Percentiles rank a stretch among this genome's conserved stretches.
Conservation (phyloP, 2,329 filamentous ascomycete genomes). For the Diaporthe caulivora region DNA sequence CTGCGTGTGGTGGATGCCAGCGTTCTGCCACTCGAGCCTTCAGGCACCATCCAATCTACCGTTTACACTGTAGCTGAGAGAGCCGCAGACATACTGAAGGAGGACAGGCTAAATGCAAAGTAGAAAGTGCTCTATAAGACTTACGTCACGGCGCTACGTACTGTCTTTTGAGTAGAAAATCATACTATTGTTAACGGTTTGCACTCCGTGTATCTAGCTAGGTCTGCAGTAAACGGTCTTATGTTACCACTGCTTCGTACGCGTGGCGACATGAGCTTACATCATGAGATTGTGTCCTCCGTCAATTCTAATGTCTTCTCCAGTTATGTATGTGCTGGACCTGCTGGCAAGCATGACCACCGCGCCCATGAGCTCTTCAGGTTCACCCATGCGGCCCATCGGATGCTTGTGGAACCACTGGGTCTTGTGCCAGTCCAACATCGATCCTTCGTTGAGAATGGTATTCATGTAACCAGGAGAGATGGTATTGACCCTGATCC, state of each 20-base stretch:
- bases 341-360: constrained; percentile 71
- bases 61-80: constrained; percentile 53
- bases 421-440: constrained; percentile 63
- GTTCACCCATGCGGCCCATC: constrained; percentile 73
- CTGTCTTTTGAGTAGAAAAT: background rate
- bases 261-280: background rate
- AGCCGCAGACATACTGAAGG: constrained; percentile 25
- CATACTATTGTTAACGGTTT: too few species aligned
- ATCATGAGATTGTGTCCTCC: constrained; percentile 55
- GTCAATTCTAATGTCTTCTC: constrained; percentile 74
- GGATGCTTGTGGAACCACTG: constrained; percentile 73
- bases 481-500: constrained; percentile 78
- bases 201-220: background rate
- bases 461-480: constrained; percentile 85
- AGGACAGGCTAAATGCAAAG: constrained; percentile 34
- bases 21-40: constrained; percentile 45
- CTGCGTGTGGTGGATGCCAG: constrained; percentile 47
- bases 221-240: background rate
- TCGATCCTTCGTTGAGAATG: constrained; percentile 75
- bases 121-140: background rate
- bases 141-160: background rate
- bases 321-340: constrained; percentile 77
- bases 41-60: constrained; percentile 47
- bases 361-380: constrained; percentile 72
- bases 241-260: too few species aligned